Percentiles rank a stretch among this genome's conserved stretches.
Evolutionary conservation across 192 early-diverging fungal species (phyloP).

Genomic region (Borealophlyctis nickersoniae): DNA sequence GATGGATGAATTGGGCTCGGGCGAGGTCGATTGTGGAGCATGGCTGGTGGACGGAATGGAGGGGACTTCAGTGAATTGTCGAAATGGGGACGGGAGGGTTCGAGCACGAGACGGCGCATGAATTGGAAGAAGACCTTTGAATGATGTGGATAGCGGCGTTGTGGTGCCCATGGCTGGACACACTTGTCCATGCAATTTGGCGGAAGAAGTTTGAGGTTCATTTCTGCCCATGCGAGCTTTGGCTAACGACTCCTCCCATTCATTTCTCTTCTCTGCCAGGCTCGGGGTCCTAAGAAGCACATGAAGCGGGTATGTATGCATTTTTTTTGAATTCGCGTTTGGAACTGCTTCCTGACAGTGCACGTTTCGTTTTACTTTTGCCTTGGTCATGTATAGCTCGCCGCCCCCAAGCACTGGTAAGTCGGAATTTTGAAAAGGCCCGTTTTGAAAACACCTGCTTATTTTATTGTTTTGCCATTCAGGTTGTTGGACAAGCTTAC

Average conservation of each 20-base stretch:
- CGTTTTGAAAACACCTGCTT: too few species aligned
- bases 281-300: slow-evolving; percentile 99
- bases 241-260: not conserved
- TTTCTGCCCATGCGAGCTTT: not conserved
- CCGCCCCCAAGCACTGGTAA: slow-evolving; percentile 99
- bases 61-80: not conserved
- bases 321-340: not conserved
- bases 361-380: too few species aligned
- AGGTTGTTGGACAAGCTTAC: slow-evolving; percentile 99
- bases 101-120: not conserved
- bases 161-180: not conserved
- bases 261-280: slow-evolving; percentile 36
- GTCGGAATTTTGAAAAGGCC: too few species aligned
- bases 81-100: too few species aligned
- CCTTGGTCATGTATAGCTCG: slow-evolving; percentile 52
- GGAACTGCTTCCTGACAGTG: too few species aligned
- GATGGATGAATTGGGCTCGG: slow-evolving; percentile 15
- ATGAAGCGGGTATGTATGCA: slow-evolving; percentile 80
- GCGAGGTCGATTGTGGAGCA: slow-evolving; percentile 8
- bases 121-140: not conserved
- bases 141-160: not conserved
- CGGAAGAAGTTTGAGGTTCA: not conserved
- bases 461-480: too few species aligned
- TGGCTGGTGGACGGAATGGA: not conserved
- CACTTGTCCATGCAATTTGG: not conserved